A percentile compares a stretch with the other conserved stretches of the same genome.
Conservation (phyloP, 257 asterid genomes). For the Ehretia macrophylla region DNA sequence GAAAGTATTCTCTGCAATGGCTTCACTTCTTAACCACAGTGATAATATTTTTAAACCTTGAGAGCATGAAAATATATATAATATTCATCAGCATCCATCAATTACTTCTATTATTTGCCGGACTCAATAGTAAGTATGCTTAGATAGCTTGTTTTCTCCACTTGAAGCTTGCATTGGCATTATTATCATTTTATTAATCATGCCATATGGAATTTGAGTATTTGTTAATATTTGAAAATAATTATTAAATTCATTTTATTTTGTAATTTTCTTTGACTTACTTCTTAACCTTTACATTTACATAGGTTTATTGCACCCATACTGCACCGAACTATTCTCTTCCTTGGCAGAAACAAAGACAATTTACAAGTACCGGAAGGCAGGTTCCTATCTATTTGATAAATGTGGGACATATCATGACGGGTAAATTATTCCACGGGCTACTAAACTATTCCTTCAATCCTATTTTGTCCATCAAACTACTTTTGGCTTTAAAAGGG, state of each 20-base stretch:
- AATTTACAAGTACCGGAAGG: constrained; percentile 94
- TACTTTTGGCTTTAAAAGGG: too few relatives aligned
- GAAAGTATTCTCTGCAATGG: too few relatives aligned
- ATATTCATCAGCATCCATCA: too few relatives aligned
- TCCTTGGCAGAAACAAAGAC: constrained; percentile 97
- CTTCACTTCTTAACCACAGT: too few relatives aligned
- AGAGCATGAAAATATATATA: too few relatives aligned
- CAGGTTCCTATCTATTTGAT: constrained; percentile 28
- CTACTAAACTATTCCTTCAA: too few relatives aligned
- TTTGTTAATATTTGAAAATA: not conserved
- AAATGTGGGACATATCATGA: constrained; percentile 1
- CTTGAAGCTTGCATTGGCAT: not conserved
- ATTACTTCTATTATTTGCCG: too few relatives aligned
- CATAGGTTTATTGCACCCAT: constrained; percentile 86
- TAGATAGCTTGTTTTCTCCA: too few relatives aligned
- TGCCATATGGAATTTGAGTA: not conserved
- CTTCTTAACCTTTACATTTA: not conserved
- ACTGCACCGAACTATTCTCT: constrained; percentile 96
- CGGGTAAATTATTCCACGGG: too few relatives aligned
- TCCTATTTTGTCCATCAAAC: too few relatives aligned
- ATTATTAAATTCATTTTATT: not conserved
- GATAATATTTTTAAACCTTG: too few relatives aligned
- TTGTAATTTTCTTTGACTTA: constrained; percentile 3
- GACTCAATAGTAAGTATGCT: too few relatives aligned
- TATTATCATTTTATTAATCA: not conserved